Evolutionary conservation across 2,329 filamentous ascomycete species (phyloP).

Genomic region (Diaporthe sp.): DNA sequence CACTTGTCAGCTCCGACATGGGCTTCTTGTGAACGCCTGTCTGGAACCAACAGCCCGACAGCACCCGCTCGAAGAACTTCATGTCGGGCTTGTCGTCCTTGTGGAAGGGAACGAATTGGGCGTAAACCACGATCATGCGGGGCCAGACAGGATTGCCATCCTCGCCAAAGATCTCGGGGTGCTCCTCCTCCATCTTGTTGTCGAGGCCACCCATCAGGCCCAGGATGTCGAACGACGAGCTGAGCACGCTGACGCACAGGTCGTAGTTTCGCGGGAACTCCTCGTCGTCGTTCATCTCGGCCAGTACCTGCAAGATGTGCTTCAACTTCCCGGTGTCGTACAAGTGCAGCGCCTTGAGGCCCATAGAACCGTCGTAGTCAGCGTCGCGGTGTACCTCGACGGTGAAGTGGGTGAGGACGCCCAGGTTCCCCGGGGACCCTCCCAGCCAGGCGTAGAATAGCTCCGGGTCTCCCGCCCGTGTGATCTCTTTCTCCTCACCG

Average conservation of each 20-base stretch:
- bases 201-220: slow-evolving; percentile 52
- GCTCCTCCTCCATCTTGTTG: slow-evolving; percentile 50
- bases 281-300: slow-evolving; percentile 58
- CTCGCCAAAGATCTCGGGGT: slow-evolving; percentile 53
- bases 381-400: slow-evolving; percentile 50
- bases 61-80: slow-evolving; percentile 54
- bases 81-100: slow-evolving; percentile 51
- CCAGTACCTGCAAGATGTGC: slow-evolving; percentile 53
- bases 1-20: slow-evolving; percentile 58
- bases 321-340: slow-evolving; percentile 55
- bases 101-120: slow-evolving; percentile 60
- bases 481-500: slow-evolving; percentile 60
- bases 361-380: slow-evolving; percentile 53
- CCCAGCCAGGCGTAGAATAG: slow-evolving; percentile 71
- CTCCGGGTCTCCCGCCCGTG: slow-evolving; percentile 62
- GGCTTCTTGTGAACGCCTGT: slow-evolving; percentile 51
- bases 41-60: slow-evolving; percentile 46
- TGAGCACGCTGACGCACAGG: slow-evolving; percentile 60
- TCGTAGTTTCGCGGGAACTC: slow-evolving; percentile 60
- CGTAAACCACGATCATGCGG: slow-evolving; percentile 58
- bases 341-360: slow-evolving; percentile 56
- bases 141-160: slow-evolving; percentile 54
- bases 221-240: slow-evolving; percentile 50
- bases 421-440: slow-evolving; percentile 70
- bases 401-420: slow-evolving; percentile 67